Base-by-base conservation (phyloP, 805 yeast species). In the Metschnikowia cubensis region DNA sequence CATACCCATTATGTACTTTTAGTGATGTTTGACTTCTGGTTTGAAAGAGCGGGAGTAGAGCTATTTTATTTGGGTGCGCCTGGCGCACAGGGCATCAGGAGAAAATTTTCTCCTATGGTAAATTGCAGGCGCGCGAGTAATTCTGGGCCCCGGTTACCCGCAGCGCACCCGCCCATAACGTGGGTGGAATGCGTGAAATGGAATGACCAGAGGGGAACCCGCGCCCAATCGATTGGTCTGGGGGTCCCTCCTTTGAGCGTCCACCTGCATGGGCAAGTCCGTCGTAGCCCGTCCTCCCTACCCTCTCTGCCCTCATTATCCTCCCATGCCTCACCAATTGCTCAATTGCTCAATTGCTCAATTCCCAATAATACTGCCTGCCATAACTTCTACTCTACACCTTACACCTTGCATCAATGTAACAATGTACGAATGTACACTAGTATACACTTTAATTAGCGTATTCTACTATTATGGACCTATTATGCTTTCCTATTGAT, bases 1-100 rank as follows among this genome's bases (percentile, higher is more conserved):
- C 72, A 61, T 68, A 68, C 72, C 72, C 72, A 68, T 68, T 57
- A 65, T 67, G 67, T 57, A 62, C 60, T 57, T 58, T 53, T 52
- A 56, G 60, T 57, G 61, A 53, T 55, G 56, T 58, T 61, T 62
- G 63, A 61, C 66, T 54, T 51, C 44, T 47, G 53, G 47, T 50
- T 58, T 54, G 55, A 55, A 63, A 58, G 58, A 59, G 57, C 55
- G 52, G 53, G 45, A 50, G 56, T 51, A 47, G 59, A 52, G 50
- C 49, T 45, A 55, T 51, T 53, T 52, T 54, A 54, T 56, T 55
- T 50, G 53, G 49, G 54, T 47, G 56, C 43, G 57, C 56, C 55
- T 49, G 52, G 48, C 55, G 57, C 56, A 47, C 59, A 55, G 57
- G 56, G 59, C 60, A 56, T 56, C 60, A 54, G 54, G 58, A 54